Conservation (phyloP, 495 filamentous ascomycete species). For the Penicillium egyptiacum region DNA sequence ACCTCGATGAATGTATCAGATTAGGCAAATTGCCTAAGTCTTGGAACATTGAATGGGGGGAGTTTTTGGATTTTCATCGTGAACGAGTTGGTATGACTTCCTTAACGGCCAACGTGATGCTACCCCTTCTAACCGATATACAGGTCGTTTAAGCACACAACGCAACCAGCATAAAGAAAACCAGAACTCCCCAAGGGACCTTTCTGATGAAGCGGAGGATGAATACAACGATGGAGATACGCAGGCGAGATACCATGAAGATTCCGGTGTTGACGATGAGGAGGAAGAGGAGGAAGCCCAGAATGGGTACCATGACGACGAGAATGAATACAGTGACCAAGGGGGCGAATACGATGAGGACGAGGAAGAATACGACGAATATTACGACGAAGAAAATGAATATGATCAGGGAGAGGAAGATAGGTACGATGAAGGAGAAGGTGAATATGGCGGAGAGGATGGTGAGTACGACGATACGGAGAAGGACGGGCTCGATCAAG, state of each 20-base stretch:
- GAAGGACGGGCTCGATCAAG: neutral
- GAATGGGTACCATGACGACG: neutral
- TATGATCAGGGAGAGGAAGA: too few species aligned
- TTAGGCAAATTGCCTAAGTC: neutral
- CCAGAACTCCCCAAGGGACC: neutral
- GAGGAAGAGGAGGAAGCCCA: neutral
- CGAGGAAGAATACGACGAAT: neutral
- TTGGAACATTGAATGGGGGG: conserved; percentile 1
- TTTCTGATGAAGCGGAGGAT: neutral
- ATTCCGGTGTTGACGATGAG: neutral
- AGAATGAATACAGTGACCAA: neutral
- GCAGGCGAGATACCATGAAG: neutral
- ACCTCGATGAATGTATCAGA: neutral
- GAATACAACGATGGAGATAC: neutral
- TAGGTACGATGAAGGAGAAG: neutral
- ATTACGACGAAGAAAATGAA: neutral
- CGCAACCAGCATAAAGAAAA: neutral
- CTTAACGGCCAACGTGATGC: neutral
- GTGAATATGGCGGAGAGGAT: neutral
- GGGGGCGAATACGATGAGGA: neutral
- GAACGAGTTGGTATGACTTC: conserved; percentile 1
- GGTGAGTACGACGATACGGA: neutral
- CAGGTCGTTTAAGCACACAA: neutral
- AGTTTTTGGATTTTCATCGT: conserved; percentile 1
- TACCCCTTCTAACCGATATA: neutral